Evolutionary conservation across 768 basidiomycete genomes (phyloP).

Genomic region (Rickenella mellea): DNA sequence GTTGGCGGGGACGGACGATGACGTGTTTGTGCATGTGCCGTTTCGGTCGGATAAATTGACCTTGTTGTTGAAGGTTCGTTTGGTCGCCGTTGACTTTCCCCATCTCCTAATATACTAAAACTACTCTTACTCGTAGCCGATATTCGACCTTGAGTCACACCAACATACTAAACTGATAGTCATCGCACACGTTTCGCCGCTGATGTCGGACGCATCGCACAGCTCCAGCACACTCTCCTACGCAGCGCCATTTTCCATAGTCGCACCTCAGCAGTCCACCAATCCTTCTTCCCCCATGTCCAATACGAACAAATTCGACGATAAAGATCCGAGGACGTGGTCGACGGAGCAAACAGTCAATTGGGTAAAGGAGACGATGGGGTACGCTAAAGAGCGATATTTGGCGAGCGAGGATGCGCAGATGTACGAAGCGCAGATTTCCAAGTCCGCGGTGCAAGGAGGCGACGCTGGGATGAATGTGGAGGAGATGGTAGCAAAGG

Average conservation of each 20-base stretch:
- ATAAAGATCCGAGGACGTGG: slow-evolving; percentile 24
- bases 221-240: slow-evolving; percentile 24
- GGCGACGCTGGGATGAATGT: slow-evolving; percentile 6
- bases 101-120: background rate
- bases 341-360: slow-evolving; percentile 17
- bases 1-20: slow-evolving; percentile 23
- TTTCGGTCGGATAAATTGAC: slow-evolving; percentile 25
- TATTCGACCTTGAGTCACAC: slow-evolving; percentile 25
- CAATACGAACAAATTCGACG: slow-evolving; percentile 17
- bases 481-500: slow-evolving; percentile 4
- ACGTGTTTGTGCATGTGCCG: slow-evolving; percentile 26
- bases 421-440: slow-evolving; percentile 5
- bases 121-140: slow-evolving; percentile 15
- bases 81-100: no score
- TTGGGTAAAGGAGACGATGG: no score
- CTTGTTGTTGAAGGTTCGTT: slow-evolving; percentile 23
- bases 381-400: slow-evolving; percentile 16
- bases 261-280: slow-evolving; percentile 20
- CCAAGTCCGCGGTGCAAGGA: slow-evolving; percentile 4
- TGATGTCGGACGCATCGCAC: slow-evolving; percentile 24
- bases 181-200: slow-evolving; percentile 28
- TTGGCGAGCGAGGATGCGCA: slow-evolving; percentile 7
- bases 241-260: slow-evolving; percentile 23
- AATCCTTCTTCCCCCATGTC: no score
- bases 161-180: slow-evolving; percentile 21